Base-by-base conservation (phyloP, 176 grass and related monocot species). In the Guadua angustifolia region DNA sequence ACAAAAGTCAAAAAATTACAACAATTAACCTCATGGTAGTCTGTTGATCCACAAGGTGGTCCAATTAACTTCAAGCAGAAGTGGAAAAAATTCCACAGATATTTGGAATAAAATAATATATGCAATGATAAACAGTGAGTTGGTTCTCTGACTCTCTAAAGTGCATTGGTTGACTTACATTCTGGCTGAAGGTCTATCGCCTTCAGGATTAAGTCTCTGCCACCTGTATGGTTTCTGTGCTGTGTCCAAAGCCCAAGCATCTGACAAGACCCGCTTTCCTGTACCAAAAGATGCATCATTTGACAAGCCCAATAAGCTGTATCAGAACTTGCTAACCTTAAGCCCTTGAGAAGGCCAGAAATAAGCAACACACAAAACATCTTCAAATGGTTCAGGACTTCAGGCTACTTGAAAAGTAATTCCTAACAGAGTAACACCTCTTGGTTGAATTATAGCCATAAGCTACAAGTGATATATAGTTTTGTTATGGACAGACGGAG, bases 121-220 rank as follows among this genome's bases (percentile, higher is more conserved):
- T 51, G 21, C 56, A 36, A 64, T 19, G 49, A 45, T 66, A 11
- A 72, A 58, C 17, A 39, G 40, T 53, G 25, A 83, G 18, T 43
- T 87, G 32, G 49, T 56, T 71, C 17, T 87, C 19, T 21, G 26
- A 40, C 79, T 82, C 52, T 69, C 50, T 72, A 24, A 33, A 67
- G 69, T 73, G 17, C 21, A 74, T 50, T 35, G 22, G 50, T 77
- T 71, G 47, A 81, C 89, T 92, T 83, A 99, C 96, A 99, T 99
- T 86, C 96, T 93, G 17, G 89, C 91, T 29, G 91, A 94, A 83
- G 96, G 96, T 87, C 83, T 94, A 88, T 99, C 93, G 0, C 96
- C 96, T 53, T 99, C 93, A 87, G 96, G 93, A 71, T 86, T 99
- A 81, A 99, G 89, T 88, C 92, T 99, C 88, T 99, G 96, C 96